Conservation (phyloP, 2,329 filamentous ascomycete genomes). For the Grosmannia huntii region DNA sequence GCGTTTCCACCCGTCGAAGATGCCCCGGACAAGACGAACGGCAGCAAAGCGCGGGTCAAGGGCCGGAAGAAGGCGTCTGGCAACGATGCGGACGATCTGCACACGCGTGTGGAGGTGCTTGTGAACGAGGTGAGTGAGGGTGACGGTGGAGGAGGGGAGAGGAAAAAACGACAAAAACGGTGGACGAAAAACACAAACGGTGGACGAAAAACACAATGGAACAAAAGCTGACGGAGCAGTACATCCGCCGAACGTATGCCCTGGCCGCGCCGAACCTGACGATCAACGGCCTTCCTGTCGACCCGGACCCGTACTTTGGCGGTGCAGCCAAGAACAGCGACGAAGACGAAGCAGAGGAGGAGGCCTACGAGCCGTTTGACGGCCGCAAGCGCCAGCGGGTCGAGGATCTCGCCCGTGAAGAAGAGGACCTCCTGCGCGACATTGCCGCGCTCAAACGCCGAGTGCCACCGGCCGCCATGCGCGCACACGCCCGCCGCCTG, state of each 20-base stretch:
- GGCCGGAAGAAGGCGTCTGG: background rate
- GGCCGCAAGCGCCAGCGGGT: conserved; percentile 43
- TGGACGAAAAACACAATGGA: background rate
- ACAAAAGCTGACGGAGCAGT: conserved; percentile 25
- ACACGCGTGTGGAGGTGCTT: conserved; percentile 44
- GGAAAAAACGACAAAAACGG: background rate
- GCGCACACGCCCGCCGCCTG: conserved; percentile 26
- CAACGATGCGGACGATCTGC: conserved; percentile 38
- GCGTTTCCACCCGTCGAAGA: conserved; percentile 50
- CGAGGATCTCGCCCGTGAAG: conserved; percentile 46
- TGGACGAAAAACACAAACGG: background rate
- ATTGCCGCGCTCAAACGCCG: conserved; percentile 46
- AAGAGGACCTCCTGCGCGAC: conserved; percentile 51
- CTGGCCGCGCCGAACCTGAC: conserved; percentile 46
- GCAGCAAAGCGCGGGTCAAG: conserved; percentile 15
- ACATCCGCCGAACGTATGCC: conserved; percentile 47
- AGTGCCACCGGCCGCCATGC: conserved; percentile 32
- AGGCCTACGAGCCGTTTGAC: conserved; percentile 48
- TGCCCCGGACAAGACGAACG: conserved; percentile 15
- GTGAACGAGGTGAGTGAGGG: conserved; percentile 38
- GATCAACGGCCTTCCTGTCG: conserved; percentile 47
- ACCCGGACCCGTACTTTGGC: conserved; percentile 24
- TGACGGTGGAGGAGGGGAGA: no score
- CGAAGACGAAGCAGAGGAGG: conserved; percentile 14
- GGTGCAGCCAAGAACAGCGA: background rate